phyloP scores from a whole-genome alignment of 345 rosid species.

The Gossypium stocksii region DNA sequence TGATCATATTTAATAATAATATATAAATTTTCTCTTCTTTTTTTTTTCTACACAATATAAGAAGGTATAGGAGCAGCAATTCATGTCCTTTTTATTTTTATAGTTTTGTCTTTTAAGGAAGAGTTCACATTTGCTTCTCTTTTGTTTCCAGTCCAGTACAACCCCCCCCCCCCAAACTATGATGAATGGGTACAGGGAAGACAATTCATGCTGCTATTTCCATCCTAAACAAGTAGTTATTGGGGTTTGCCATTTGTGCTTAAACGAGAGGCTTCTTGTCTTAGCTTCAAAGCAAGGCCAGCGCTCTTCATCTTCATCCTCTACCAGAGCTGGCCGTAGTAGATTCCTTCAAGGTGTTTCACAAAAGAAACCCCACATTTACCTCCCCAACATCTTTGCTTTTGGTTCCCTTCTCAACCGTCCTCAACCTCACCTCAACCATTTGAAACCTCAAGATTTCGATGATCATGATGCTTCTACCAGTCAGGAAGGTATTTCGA shows the following conservation, averaged over 20 bases:
- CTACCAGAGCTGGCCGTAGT: conserved; percentile 12
- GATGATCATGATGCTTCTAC: conserved; percentile 46
- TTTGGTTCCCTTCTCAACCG: conserved; percentile 66
- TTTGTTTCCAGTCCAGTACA: not conserved
- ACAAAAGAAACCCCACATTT: conserved; percentile 34
- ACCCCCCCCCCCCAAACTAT: not conserved
- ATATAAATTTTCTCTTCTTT: not conserved
- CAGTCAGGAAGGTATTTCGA: conserved; percentile 69
- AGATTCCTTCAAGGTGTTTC: conserved; percentile 14
- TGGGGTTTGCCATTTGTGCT: conserved; percentile 79
- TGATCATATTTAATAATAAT: too few relatives aligned
- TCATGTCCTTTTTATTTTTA: not conserved
- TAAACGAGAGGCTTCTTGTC: conserved; percentile 79
- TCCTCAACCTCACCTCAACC: conserved; percentile 63
- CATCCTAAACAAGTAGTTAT: conserved; percentile 60
- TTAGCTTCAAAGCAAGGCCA: conserved; percentile 64
- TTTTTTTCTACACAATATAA: conserved; percentile 14
- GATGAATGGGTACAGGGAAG: conserved; percentile 61
- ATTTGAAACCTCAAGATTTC: conserved; percentile 44
- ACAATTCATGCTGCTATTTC: conserved; percentile 59
- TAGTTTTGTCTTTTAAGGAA: not conserved
- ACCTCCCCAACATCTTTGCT: conserved; percentile 72
- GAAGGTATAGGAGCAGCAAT: not conserved
- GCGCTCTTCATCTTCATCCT: conserved; percentile 34
- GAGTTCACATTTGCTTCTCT: conserved; percentile 8